Evolutionary conservation across 768 basidiomycete species (phyloP), one percentile per base, ranked within the genome.

Genomic region (Naematelia encephala): DNA sequence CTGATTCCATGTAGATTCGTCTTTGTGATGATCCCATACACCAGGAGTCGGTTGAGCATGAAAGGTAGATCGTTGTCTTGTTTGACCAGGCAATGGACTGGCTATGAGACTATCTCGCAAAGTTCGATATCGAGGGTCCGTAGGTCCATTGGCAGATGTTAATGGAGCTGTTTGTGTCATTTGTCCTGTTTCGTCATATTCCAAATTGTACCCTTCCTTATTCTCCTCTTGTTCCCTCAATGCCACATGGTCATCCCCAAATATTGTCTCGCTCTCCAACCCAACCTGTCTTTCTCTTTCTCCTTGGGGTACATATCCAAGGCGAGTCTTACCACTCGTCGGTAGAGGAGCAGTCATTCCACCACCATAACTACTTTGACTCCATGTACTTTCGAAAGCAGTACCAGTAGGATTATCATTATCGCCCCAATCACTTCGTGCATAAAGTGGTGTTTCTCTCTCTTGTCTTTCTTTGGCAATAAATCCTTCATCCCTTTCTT

Each of bases 401-500:
- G 30, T 23, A 21, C 45, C 2, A 4, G 25, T 57, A 11, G 23
- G 52, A 57, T 30, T 30, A 16, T 50, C 47, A 44, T 44, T 57
- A 26, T 25, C 47, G 22, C 23, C 51, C 56, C 54, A 62, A 30
- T 62, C 60, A 14, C 62, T 62, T 49, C 53, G 46, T 2, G 60
- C 59, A 27, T 66, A 66, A 4, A 62, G 19, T 8, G 53, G 64
- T 19, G 60, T 59, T 26, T 53, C 54, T 16, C 62, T 14, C 25
- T 39, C 34, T 39, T 16, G 8, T 39, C 34, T 16, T 39, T 39
- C 34, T 8, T 39, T 16, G 8, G 34, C 16, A 8, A 8, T 16
- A 39, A 39, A 16, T 16, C 34, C 34, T 39, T 16, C 57, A 34
- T 59, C 34, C 1, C 13, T 22, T 39, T 5, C 21, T 34, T 3